phyloP scores from a whole-genome alignment of 129 eudicot genomes.

The Artemisia argyi region DNA sequence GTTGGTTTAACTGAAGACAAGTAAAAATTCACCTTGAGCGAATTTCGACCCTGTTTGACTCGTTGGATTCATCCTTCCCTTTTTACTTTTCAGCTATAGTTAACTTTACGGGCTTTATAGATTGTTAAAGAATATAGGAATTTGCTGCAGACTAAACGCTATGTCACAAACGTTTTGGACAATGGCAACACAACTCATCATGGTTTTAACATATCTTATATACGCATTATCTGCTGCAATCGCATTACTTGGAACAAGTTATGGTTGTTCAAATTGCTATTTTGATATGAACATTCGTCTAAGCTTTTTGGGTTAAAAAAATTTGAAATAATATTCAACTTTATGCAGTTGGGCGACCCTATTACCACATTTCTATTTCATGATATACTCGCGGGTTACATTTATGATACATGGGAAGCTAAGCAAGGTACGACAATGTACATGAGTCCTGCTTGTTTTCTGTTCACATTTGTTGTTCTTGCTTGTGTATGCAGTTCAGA shows the following conservation, averaged over 20 bases:
- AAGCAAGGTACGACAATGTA: constrained; percentile 49
- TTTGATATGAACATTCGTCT: not conserved
- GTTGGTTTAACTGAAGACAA: not conserved
- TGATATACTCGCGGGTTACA: constrained; percentile 73
- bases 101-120: not conserved
- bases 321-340: too few species aligned
- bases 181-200: constrained; percentile 9
- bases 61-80: not conserved
- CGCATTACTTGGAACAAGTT: too few species aligned
- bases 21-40: not conserved
- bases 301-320: too few species aligned
- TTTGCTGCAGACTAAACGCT: constrained; percentile 55
- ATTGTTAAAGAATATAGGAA: not conserved
- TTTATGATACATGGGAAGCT: constrained; percentile 73
- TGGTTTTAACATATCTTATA: too few species aligned
- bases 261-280: not conserved
- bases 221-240: not conserved
- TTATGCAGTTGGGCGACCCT: too few species aligned
- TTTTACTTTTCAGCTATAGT: not conserved
- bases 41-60: not conserved
- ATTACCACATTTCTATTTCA: constrained; percentile 48
- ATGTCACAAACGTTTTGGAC: constrained; percentile 90
- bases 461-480: constrained; percentile 72
- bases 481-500: constrained; percentile 75
- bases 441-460: too few species aligned